Base-by-base conservation (phyloP, 345 rosid species). In the Brassica juncea region DNA sequence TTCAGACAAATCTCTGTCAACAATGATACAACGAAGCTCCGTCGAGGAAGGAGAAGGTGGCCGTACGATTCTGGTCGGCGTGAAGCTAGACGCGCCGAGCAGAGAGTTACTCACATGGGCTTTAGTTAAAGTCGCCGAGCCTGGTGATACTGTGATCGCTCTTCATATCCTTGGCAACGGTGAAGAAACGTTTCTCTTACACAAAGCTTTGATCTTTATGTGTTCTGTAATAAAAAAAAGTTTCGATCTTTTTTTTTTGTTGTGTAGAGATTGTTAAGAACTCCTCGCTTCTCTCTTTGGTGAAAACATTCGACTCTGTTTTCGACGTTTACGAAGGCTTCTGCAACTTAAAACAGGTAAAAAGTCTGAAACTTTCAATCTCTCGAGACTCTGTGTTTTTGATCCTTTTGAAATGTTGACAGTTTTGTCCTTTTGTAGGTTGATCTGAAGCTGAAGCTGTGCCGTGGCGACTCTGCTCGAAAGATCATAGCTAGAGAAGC, bases 271-370 rank as follows among this genome's bases (percentile, higher is more conserved):
- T 85, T 73, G 87, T 83, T 61, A 87, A 92, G 32, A 89, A 86
- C 76, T 69, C 96, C 25, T 88, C 98, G 11, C 90, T 93, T 81
- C 76, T 95, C 30, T 89, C 99, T 15, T 79, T 90, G n/a, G 92
- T 93, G 65, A 91, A 86, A 82, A 85, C 97, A 23, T 91, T 95
- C 70, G 98, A 95, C 82, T 89, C 93, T 55, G 82, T 93, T 76
- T 92, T 95, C 57, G 91, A 87, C 0, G 99, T 87, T 42, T 91
- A 90, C 47, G 97, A 93, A 86, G 98, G 99, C 35, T 93, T 95
- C 92, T 95, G 99, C 89, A 93, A 92, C 86, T 79, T 93, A 78
- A 95, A 95, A 75, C 99, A 95, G 97, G 99, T 93, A 61, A 61
- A n/a, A 52, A 42, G 8, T 52, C 47, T 2, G 4, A 57, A 57